phyloP scores from a whole-genome alignment of 306 rosid genomes.

The Adenanthera pavonina region DNA sequence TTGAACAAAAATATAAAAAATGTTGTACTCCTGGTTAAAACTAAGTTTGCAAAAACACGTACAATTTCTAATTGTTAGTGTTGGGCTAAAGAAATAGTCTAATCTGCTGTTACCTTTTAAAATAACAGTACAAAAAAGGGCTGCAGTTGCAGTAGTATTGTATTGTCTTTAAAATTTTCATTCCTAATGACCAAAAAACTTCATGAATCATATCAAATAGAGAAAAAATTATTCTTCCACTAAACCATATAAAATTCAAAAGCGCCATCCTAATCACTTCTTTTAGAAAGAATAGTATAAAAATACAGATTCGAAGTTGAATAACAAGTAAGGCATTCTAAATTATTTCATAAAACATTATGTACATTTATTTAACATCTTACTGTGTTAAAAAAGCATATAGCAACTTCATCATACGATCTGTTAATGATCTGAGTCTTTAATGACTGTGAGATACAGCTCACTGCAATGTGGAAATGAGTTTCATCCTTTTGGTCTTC shows the following conservation, averaged over 20 bases:
- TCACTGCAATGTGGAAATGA: slow-evolving; percentile 76
- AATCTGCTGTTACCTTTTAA: not conserved
- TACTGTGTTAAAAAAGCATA: slow-evolving; percentile 94
- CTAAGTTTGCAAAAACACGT: not conserved
- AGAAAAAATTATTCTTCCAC: not conserved
- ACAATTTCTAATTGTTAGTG: not conserved
- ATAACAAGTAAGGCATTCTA: not conserved
- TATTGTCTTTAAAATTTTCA: not conserved
- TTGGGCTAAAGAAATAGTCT: not conserved
- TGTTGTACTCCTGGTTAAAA: not conserved
- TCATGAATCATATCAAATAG: not conserved
- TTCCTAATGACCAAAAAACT: not conserved
- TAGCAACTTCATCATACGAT: slow-evolving; percentile 81
- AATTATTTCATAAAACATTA: not conserved
- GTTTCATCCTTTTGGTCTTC: slow-evolving; percentile 52
- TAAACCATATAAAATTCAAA: not conserved
- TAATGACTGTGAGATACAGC: slow-evolving; percentile 68
- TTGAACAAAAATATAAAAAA: not conserved
- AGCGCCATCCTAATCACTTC: not conserved
- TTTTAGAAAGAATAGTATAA: not conserved
- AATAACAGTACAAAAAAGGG: not conserved
- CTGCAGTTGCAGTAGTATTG: not conserved
- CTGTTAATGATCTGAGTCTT: slow-evolving; percentile 77
- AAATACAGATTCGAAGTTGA: not conserved
- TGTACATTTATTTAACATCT: slow-evolving; percentile 27